Evolutionary conservation across 257 asterid genomes (phyloP).

Genomic region (Nyctanthes arbortristis): DNA sequence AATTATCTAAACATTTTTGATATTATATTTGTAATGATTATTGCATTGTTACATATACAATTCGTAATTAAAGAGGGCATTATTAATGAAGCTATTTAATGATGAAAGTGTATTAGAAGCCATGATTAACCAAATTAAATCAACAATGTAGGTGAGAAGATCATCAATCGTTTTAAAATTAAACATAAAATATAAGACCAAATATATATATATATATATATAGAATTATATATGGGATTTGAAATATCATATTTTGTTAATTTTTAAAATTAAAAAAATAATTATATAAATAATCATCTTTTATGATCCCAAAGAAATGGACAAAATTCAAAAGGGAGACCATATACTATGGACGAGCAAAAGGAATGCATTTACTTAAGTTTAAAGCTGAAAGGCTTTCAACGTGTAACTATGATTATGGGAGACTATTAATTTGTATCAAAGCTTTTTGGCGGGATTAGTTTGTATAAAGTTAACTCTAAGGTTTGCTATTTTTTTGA

Average conservation of each 20-base stretch:
- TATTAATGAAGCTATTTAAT: not conserved
- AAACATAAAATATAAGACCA: not conserved
- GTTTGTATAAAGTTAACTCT: not conserved
- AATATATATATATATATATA: not conserved
- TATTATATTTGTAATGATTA: not conserved
- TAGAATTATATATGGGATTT: not conserved
- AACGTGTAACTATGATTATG: conserved; percentile 47
- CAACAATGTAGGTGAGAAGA: not conserved
- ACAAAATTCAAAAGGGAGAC: not conserved
- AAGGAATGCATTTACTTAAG: conserved; percentile 17
- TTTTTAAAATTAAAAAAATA: not conserved
- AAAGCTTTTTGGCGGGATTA: too few relatives aligned
- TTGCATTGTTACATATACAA: not conserved
- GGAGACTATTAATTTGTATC: not conserved
- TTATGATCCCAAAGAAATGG: not conserved
- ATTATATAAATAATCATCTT: not conserved
- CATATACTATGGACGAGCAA: not conserved
- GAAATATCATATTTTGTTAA: too few relatives aligned
- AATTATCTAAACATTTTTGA: not conserved
- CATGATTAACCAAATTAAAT: not conserved
- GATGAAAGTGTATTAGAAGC: not conserved
- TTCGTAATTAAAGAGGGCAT: not conserved
- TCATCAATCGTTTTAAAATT: not conserved
- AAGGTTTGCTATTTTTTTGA: not conserved
- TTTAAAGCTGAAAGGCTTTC: conserved; percentile 23